Evolutionary conservation across 768 basidiomycete genomes (phyloP), one percentile per base, ranked within the genome.

Genomic region (Tulasnella sp.): DNA sequence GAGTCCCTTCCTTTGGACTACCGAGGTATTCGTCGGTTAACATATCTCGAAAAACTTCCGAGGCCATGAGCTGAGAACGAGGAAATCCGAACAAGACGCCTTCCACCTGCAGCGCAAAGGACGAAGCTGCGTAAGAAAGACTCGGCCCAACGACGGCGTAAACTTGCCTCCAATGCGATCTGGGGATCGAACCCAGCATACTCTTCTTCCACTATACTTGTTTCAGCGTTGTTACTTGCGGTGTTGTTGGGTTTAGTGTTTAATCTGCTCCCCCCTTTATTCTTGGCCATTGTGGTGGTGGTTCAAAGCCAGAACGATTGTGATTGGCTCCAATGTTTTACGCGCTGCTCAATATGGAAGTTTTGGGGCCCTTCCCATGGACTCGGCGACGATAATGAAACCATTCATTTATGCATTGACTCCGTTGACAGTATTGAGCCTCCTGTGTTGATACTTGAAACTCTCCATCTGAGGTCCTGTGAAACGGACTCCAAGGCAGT

Each of bases 11-110:
- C n/a, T 37, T 39, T 23, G 37, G 70, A 39, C 23, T 35, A 23
- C 42, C 70, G 3, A 71, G 35, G 18, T 71, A 16, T 23, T 39
- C 37, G 32, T 71, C 42, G 18, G 15, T 71, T 32, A 71, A 32
- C 42, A 71, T 39, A 9, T 44, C 70, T 35, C 70, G 70, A 18
- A 71, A 71, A 10, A 71, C 35, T 44, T 71, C 70, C 37, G 70
- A 71, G 9, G 70, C 42, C 70, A 71, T 71, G 32, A 71, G 32
- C 37, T 39, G 42, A 23, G 70, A 71, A 10, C 70, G 29, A 4
- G 35, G 29, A 37, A 71, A 10, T n/a, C 37, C 70, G n/a, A 71
- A 71, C 6, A 71, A 35, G 20, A 20, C 37, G 9, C 42, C 70
- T 71, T 71, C 29, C 32, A 71, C 70, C 70, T 71, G 35, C 57